These are phyloP conservation scores for Gynandropsis gynandra DNA, from an alignment of 345 rosid genomes.

Conservation along the genomic window DNA sequence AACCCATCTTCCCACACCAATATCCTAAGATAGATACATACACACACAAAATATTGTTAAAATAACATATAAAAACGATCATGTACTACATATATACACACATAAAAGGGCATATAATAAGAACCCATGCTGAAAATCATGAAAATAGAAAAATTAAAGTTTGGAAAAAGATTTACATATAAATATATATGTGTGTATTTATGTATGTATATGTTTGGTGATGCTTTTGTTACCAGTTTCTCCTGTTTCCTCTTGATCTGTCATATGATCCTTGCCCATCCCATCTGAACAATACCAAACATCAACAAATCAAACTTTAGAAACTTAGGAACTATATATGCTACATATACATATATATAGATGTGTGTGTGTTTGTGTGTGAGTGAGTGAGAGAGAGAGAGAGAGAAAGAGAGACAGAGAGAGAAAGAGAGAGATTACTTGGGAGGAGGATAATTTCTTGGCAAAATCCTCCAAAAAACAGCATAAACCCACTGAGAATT, in stretches of 20 bases:
- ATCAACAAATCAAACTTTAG: constrained; percentile 1
- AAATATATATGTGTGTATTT: not conserved
- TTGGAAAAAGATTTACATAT: not conserved
- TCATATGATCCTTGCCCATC: constrained; percentile 92
- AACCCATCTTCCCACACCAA: constrained; percentile 99
- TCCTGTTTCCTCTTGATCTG: constrained; percentile 92
- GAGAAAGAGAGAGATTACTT: constrained; percentile 41
- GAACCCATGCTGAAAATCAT: too few species aligned
- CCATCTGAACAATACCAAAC: constrained; percentile 48
- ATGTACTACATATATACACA: too few species aligned
- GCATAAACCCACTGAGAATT: constrained; percentile 98
- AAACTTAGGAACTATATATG: not conserved
- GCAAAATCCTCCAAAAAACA: constrained; percentile 98
- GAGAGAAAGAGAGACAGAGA: too few species aligned
- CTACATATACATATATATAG: constrained; percentile 6
- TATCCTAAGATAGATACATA: constrained; percentile 47
- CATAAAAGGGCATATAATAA: too few species aligned
- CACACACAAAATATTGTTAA: not conserved
- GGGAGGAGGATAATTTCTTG: constrained; percentile 97
- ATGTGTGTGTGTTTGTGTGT: constrained; percentile 1
- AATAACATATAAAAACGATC: not conserved
- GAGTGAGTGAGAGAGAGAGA: too few species aligned
- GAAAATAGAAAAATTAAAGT: too few species aligned
- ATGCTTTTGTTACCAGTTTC: constrained; percentile 65
- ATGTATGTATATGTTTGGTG: not conserved